Percentiles rank a stretch among this genome's conserved stretches.
phyloP scores from a whole-genome alignment of 441 rosid species.

The Populus hybrid region DNA sequence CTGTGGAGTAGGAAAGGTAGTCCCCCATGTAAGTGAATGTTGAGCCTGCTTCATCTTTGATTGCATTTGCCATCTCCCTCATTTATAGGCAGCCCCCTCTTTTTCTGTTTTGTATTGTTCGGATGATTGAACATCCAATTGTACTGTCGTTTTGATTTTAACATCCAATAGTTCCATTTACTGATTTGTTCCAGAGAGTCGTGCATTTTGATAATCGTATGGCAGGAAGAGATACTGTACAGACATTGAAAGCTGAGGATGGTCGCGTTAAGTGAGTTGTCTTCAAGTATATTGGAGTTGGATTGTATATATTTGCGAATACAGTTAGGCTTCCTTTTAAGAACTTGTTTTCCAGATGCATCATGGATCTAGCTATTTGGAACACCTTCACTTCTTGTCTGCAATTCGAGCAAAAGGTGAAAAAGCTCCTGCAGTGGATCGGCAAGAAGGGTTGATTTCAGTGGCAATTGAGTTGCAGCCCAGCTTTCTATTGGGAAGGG shows the following conservation, averaged over 20 bases:
- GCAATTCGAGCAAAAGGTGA: constrained; percentile 53
- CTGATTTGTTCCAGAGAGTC: background rate
- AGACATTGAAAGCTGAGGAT: constrained; percentile 66
- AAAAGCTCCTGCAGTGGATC: constrained; percentile 57
- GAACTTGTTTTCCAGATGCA: constrained; percentile 51
- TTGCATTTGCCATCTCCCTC: background rate
- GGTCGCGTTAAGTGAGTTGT: constrained; percentile 60
- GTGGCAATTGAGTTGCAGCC: constrained; percentile 96
- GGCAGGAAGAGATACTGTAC: background rate
- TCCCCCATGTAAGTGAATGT: background rate
- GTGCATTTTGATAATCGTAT: too few species aligned
- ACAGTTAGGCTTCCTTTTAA: background rate
- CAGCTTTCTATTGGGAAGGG: constrained; percentile 82
- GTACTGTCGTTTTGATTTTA: background rate
- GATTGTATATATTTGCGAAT: background rate
- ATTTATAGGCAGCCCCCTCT: background rate
- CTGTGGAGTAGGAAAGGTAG: constrained; percentile 79
- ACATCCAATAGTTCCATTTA: background rate
- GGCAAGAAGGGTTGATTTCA: constrained; percentile 87
- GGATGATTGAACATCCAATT: background rate
- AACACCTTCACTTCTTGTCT: constrained; percentile 73
- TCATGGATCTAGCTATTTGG: constrained; percentile 93
- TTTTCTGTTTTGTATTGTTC: background rate
- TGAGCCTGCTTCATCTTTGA: background rate
- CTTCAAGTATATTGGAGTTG: background rate